Evolutionary conservation across 306 rosid species (phyloP).

Genomic region (Lablab purpureus): DNA sequence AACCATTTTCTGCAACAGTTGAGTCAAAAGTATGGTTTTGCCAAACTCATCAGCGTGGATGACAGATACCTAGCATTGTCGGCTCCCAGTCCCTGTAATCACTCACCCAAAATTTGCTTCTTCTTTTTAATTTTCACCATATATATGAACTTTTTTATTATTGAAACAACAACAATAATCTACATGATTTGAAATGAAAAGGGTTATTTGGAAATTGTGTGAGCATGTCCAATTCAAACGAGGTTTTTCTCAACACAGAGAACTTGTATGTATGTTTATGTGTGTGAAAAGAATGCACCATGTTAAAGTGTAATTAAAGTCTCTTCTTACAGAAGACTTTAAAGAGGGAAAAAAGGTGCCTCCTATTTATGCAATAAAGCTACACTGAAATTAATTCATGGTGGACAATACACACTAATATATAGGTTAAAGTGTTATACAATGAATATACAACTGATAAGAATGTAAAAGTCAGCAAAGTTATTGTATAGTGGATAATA

Average conservation of each 20-base stretch:
- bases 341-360: neutral
- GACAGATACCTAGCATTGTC: conserved; percentile 8
- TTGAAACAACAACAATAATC: neutral
- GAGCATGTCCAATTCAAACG: no score
- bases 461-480: no score
- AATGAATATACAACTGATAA: no score
- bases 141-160: neutral
- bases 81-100: neutral
- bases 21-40: neutral
- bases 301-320: neutral
- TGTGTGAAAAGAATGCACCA: no score
- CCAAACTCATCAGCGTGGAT: neutral
- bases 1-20: neutral
- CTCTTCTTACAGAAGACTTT: conserved; percentile 5
- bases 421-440: neutral
- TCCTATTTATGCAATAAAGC: conserved; percentile 13
- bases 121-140: neutral
- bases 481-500: no score
- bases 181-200: no score
- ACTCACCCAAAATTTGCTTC: neutral
- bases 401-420: neutral
- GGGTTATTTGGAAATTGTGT: no score
- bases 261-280: no score
- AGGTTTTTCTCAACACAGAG: no score
- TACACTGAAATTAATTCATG: neutral